Percentiles rank a stretch among this genome's conserved stretches.
Evolutionary conservation across 192 early-diverging fungal species (phyloP).

Genomic region (Radiomyces spectabilis): DNA sequence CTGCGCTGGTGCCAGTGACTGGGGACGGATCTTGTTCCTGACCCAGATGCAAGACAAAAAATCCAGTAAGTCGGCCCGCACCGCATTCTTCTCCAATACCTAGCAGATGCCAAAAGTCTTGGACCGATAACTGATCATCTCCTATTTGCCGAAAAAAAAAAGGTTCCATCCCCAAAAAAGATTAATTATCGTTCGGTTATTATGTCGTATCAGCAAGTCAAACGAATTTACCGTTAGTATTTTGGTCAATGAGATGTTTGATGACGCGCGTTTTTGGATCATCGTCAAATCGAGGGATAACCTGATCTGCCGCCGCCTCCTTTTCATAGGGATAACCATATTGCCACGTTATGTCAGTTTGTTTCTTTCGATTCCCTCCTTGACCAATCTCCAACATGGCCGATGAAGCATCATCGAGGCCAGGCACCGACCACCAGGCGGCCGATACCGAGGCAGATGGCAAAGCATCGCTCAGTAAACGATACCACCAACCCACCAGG

Average conservation of each 20-base stretch:
- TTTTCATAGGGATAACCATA: constrained; percentile 35
- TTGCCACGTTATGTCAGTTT: background rate
- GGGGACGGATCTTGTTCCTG: background rate
- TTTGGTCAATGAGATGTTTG: constrained; percentile 8
- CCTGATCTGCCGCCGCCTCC: constrained; percentile 13
- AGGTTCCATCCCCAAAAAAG: too few species aligned
- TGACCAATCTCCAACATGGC: constrained; percentile 1
- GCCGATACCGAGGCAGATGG: constrained; percentile 4
- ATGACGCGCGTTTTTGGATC: constrained; percentile 40
- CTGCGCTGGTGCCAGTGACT: background rate
- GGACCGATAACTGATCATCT: constrained; percentile 24
- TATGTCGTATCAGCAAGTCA: too few species aligned
- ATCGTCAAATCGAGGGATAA: constrained; percentile 47
- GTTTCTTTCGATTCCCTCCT: too few species aligned
- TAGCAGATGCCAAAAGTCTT: constrained; percentile 56
- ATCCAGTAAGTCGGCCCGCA: constrained; percentile 58
- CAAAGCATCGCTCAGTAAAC: constrained; percentile 12
- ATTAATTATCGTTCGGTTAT: too few species aligned
- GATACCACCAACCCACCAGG: constrained; percentile 75
- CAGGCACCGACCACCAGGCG: constrained; percentile 47
- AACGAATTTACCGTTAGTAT: too few species aligned
- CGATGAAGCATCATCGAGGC: constrained; percentile 25
- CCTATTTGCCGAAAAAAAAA: too few species aligned
- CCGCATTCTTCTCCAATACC: constrained; percentile 69
- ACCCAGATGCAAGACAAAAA: constrained; percentile 33